Conservation (phyloP, 2,329 filamentous ascomycete genomes). For the Aspergillus fijiensis region DNA sequence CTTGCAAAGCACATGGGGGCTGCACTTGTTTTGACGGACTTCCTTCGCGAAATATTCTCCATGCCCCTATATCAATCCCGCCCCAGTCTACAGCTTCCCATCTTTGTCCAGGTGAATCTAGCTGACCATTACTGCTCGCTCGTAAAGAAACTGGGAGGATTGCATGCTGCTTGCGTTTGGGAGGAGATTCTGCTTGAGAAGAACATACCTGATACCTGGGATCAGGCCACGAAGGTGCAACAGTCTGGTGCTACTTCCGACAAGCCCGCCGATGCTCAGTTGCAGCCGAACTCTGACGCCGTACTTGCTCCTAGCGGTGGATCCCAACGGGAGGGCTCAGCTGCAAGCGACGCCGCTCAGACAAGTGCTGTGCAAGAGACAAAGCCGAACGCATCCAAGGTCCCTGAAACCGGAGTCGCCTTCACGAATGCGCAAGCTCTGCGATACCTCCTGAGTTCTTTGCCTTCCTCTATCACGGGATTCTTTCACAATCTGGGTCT, state of each 20-base stretch:
- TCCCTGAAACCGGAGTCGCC: conserved; percentile 36
- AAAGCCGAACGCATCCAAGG: conserved; percentile 24
- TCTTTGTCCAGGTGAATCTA: conserved; percentile 75
- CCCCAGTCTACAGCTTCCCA: conserved; percentile 57
- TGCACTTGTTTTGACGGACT: conserved; percentile 72
- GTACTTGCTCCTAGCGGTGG: conserved; percentile 24
- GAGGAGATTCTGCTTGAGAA: conserved; percentile 78
- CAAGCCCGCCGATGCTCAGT: conserved; percentile 43
- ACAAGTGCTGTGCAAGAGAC: conserved; percentile 15
- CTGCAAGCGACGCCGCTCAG: conserved; percentile 20
- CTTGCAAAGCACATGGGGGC: conserved; percentile 76
- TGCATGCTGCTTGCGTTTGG: conserved; percentile 77
- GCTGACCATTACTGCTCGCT: conserved; percentile 79
- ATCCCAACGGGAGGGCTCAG: conserved; percentile 26
- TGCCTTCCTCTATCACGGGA: conserved; percentile 76
- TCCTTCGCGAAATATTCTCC: conserved; percentile 72
- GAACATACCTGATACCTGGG: conserved; percentile 65
- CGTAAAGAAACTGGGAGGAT: conserved; percentile 70
- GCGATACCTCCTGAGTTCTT: conserved; percentile 71
- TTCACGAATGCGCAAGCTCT: conserved; percentile 79
- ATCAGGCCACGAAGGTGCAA: conserved; percentile 47
- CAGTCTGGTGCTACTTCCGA: conserved; percentile 38
- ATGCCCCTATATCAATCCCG: conserved; percentile 63
- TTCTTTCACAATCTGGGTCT: conserved; percentile 86
- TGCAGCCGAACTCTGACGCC: conserved; percentile 21